Conservation (phyloP, 2,329 filamentous ascomycete species). For the Fusarium sp. region DNA sequence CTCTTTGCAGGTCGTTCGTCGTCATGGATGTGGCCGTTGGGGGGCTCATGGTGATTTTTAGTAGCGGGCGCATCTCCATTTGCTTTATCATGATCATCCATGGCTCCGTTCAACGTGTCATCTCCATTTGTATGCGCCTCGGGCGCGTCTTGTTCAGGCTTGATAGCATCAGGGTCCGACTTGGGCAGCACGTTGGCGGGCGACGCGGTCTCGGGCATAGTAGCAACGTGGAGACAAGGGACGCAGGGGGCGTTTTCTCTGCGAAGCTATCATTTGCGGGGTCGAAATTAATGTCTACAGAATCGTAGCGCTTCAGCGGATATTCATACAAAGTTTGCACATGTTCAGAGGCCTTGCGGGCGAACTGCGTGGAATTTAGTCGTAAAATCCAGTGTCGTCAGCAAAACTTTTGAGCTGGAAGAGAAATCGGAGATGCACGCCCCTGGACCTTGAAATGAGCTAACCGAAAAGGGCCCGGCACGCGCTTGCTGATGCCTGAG, state of each 20-base stretch:
- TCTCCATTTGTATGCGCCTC: conserved; percentile 33
- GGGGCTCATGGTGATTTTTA: conserved; percentile 58
- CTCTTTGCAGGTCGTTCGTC: conserved; percentile 74
- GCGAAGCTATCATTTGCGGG: conserved; percentile 71
- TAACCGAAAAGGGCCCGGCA: conserved; percentile 48
- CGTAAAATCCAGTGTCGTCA: conserved; percentile 61
- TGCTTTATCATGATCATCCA: conserved; percentile 30
- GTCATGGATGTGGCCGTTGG: conserved; percentile 55
- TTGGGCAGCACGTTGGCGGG: conserved; percentile 59
- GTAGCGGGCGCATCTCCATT: conserved; percentile 47
- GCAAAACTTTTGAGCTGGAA: conserved; percentile 64
- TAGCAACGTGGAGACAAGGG: conserved; percentile 61
- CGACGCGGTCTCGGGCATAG: conserved; percentile 75
- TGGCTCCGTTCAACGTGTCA: conserved; percentile 38
- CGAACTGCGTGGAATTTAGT: conserved; percentile 62
- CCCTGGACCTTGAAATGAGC: conserved; percentile 41
- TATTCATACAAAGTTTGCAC: conserved; percentile 66
- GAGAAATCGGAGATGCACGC: conserved; percentile 51
- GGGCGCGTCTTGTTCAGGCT: conserved; percentile 47
- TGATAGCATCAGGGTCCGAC: conserved; percentile 49
- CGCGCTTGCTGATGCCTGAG: conserved; percentile 55
- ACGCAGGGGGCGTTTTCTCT: conserved; percentile 66
- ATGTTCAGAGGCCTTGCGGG: conserved; percentile 67
- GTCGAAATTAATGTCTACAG: conserved; percentile 70
- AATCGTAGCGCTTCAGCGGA: conserved; percentile 62